Evolutionary conservation across 2,329 filamentous ascomycete genomes (phyloP), one percentile per base, ranked within the genome.

Genomic region (Cordyceps cateniannulata): DNA sequence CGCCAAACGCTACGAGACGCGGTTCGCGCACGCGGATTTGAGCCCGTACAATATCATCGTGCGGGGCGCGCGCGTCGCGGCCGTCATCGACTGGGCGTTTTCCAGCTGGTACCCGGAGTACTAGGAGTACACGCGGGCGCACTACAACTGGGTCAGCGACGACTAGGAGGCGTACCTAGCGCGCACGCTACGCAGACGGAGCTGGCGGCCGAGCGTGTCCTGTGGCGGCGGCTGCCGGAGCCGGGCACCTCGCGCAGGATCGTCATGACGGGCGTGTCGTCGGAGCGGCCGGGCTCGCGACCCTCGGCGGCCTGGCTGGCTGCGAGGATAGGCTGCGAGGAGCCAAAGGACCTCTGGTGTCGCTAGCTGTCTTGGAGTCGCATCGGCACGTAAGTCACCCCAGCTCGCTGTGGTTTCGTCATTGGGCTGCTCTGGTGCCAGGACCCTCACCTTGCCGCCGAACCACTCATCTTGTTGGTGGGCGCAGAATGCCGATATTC

Each of bases 71-170:
- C 68, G 64, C 20, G 62, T 72, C 6, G 65, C 62, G 49, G 69
- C 67, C 4, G 66, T 71, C n/a, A 65, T 73, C 45, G 70, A 72
- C 54, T 72, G 69, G 69, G 70, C 42, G 5, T 69, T 69, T 64
- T 62, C 74, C 3, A 74, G 74, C 59, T 73, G 70, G 68, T 72
- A 71, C 62, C 70, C 69, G 1, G 69, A 72, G 56, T 71, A 71
- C 62, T 72, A 68, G 70, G 70, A 71, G 60, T 69, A 66, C 18
- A 69, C 67, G 14, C 71, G 67, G 65, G 66, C 66, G 49, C 65
- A 70, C 62, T 71, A 67, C 38, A 63, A 42, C 38, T 62, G 27
- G 38, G 62, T 56, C 2, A 32, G 12, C 5, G 47, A 66, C 18
- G 64, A 65, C 25, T 69, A 65, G 67, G 61, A 63, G 16, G 63